These are phyloP conservation scores for Fusarium sp. DNA, from an alignment of 2,329 filamentous ascomycete species.

Conservation along the genomic window DNA sequence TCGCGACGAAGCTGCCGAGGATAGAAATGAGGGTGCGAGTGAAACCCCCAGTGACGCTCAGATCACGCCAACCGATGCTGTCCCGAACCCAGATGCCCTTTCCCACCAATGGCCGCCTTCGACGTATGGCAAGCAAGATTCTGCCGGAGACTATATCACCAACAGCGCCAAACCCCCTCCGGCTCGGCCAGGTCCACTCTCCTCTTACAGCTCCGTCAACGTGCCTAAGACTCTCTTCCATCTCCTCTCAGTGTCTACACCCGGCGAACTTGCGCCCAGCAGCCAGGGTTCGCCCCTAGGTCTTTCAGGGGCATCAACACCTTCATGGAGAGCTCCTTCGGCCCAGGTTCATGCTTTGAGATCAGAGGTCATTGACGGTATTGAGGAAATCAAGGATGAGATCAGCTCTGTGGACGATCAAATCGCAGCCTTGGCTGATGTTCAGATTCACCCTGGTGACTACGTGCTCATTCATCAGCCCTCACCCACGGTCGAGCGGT, in stretches of 20 bases:
- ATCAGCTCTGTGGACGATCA: constrained; percentile 92
- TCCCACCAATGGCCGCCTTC: constrained; percentile 44
- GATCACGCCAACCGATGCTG: constrained; percentile 53
- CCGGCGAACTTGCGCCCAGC: constrained; percentile 51
- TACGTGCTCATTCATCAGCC: constrained; percentile 90
- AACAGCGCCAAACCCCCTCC: constrained; percentile 43
- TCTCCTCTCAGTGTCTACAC: constrained; percentile 77
- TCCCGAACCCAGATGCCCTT: constrained; percentile 41
- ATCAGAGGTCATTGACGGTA: constrained; percentile 91
- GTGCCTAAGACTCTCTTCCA: constrained; percentile 85
- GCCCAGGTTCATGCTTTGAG: constrained; percentile 75
- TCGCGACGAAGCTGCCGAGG: constrained; percentile 87
- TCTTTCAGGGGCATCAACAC: constrained; percentile 61
- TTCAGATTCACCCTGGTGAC: constrained; percentile 93
- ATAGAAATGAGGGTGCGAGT: constrained; percentile 70
- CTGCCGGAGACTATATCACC: constrained; percentile 43
- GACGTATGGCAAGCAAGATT: constrained; percentile 49
- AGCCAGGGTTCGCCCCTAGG: constrained; percentile 57
- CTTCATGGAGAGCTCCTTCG: constrained; percentile 51
- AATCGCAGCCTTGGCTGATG: constrained; percentile 86
- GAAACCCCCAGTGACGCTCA: constrained; percentile 65
- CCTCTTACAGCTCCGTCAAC: constrained; percentile 71
- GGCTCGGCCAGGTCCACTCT: constrained; percentile 68
- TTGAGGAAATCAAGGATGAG: constrained; percentile 96
- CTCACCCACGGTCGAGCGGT: constrained; percentile 86